Conservation (phyloP, 2,329 filamentous ascomycete species). For the Colletotrichum musae region DNA sequence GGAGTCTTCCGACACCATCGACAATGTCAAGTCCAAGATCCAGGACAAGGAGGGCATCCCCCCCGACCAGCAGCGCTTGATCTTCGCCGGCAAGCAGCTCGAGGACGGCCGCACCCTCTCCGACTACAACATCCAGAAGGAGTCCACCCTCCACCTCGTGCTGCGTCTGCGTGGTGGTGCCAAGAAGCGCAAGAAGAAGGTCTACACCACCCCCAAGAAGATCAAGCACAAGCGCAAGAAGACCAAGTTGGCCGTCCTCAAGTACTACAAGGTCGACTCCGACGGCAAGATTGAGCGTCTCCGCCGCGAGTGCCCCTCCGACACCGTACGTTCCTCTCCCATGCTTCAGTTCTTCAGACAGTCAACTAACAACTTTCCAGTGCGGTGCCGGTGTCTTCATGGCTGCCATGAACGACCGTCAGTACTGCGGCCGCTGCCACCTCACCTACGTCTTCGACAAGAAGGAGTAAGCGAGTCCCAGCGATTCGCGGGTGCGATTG, state of each 20-base stretch:
- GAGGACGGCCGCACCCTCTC: slow-evolving; percentile 99
- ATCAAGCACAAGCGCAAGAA: slow-evolving; percentile 99
- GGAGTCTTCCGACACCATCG: slow-evolving; percentile 99
- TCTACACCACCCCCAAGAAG: slow-evolving; percentile 99
- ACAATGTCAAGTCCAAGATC: slow-evolving; percentile 99
- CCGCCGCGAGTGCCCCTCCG: slow-evolving; percentile 94
- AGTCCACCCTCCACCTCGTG: slow-evolving; percentile 98
- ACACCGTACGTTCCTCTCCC: slow-evolving; percentile 76
- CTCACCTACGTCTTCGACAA: slow-evolving; percentile 82
- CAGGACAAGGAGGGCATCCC: slow-evolving; percentile 99
- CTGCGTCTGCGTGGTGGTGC: slow-evolving; percentile 95
- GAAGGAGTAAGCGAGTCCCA: slow-evolving; percentile 59
- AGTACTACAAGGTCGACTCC: slow-evolving; percentile 99
- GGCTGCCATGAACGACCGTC: slow-evolving; percentile 99
- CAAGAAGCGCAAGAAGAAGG: slow-evolving; percentile 99
- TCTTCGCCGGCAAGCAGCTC: slow-evolving; percentile 99
- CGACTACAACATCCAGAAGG: slow-evolving; percentile 99
- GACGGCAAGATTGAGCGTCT: slow-evolving; percentile 99
- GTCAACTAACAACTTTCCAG: slow-evolving; percentile 65
- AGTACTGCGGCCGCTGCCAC: slow-evolving; percentile 90
- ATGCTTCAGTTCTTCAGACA: background rate
- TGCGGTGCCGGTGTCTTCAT: slow-evolving; percentile 99
- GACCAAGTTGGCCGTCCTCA: slow-evolving; percentile 99
- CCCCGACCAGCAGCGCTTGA: slow-evolving; percentile 98
- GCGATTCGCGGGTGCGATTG: slow-evolving; percentile 37